Conservation (phyloP, 2,329 filamentous ascomycete species). For the Magnaporthales sp. region DNA sequence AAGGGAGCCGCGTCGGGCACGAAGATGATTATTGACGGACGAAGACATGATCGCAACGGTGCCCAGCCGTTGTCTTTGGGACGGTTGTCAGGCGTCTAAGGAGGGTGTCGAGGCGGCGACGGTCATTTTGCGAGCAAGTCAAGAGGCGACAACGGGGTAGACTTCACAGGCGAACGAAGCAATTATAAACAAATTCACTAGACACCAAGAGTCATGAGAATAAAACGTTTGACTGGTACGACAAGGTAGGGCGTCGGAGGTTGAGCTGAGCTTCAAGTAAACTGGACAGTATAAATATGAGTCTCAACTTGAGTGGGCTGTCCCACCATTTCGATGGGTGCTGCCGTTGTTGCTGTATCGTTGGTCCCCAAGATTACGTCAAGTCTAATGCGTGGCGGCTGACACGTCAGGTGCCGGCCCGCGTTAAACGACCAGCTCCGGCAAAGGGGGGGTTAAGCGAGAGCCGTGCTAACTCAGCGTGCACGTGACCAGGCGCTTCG, state of each 20-base stretch:
- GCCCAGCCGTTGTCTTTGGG: conserved; percentile 19
- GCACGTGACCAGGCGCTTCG: conserved; percentile 2
- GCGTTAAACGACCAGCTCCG: background rate
- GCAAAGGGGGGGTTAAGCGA: background rate
- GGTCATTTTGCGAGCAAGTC: conserved; percentile 2
- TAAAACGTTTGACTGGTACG: background rate
- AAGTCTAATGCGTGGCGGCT: background rate
- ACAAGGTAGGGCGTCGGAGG: background rate
- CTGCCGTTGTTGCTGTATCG: background rate
- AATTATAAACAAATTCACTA: background rate
- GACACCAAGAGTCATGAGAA: background rate
- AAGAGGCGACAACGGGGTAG: background rate
- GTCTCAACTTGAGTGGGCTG: conserved; percentile 1
- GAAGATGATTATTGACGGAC: conserved; percentile 13
- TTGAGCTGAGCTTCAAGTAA: background rate
- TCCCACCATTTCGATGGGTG: background rate
- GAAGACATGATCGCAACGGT: conserved; percentile 17
- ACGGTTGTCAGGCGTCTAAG: conserved; percentile 16
- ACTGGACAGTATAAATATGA: background rate
- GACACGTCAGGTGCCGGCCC: background rate
- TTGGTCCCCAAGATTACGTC: conserved; percentile 1
- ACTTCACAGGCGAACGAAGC: background rate
- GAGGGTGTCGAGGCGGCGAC: conserved; percentile 19
- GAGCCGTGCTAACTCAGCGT: background rate
- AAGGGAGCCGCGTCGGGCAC: conserved; percentile 29